A percentile compares a stretch with the other conserved stretches of the same genome.
These are phyloP conservation scores for Stevia rebaudiana DNA, from an alignment of 140 eudicot species.

Conservation along the genomic window DNA sequence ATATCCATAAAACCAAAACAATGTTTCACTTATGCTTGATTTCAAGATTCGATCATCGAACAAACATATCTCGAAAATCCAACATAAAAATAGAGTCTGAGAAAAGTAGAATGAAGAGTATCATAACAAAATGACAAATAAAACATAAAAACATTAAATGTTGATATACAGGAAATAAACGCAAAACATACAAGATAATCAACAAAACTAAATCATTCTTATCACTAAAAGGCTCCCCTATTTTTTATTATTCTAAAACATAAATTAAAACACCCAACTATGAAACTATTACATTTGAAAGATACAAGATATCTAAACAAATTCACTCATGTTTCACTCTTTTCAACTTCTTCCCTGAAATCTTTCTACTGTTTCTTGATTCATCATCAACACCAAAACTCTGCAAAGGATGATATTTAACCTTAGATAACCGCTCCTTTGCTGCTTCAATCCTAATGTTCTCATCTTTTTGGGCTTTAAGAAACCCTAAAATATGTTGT, in stretches of 20 bases:
- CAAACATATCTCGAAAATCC: too few relatives aligned
- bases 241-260: too few relatives aligned
- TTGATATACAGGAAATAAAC: too few relatives aligned
- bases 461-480: conserved; percentile 54
- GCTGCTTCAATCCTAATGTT: conserved; percentile 48
- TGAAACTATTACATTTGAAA: neutral
- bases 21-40: neutral
- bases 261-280: neutral
- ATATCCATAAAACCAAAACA: too few relatives aligned
- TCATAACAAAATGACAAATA: too few relatives aligned
- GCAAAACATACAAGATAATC: too few relatives aligned
- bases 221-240: too few relatives aligned
- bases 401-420: conserved; percentile 58
- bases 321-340: conserved; percentile 20
- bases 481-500: conserved; percentile 52
- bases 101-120: too few relatives aligned
- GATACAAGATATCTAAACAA: conserved; percentile 7
- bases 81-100: too few relatives aligned
- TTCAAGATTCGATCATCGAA: neutral
- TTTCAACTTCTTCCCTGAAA: conserved; percentile 29
- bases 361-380: conserved; percentile 30
- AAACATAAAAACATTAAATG: too few relatives aligned
- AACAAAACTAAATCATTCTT: too few relatives aligned
- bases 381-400: conserved; percentile 24
- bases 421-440: conserved; percentile 46